phyloP scores from a whole-genome alignment of 2,329 filamentous ascomycete species.

The Colletotrichum eleusines region DNA sequence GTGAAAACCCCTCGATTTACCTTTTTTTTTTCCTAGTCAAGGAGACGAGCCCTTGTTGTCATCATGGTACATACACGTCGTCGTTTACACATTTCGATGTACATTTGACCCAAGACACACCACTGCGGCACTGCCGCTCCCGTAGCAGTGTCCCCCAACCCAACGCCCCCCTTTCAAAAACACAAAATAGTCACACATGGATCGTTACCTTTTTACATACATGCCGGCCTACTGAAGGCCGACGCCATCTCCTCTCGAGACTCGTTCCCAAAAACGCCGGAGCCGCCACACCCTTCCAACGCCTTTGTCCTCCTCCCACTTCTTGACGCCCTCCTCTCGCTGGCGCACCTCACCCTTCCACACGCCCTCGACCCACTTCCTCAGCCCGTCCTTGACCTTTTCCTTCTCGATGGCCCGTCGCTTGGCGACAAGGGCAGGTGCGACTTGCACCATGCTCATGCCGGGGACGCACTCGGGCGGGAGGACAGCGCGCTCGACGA shows the following conservation, averaged over 20 bases:
- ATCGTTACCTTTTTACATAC: not conserved
- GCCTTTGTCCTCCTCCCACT: slow-evolving; percentile 63
- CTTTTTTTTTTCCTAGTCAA: not conserved
- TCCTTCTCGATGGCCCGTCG: slow-evolving; percentile 75
- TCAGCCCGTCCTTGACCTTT: slow-evolving; percentile 73
- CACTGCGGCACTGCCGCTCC: not conserved
- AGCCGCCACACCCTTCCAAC: slow-evolving; percentile 71
- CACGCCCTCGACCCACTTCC: slow-evolving; percentile 73
- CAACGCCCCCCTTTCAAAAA: not conserved
- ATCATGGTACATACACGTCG: slow-evolving; percentile 16
- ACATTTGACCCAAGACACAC: slow-evolving; percentile 1
- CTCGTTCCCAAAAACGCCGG: slow-evolving; percentile 74
- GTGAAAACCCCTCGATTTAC: not conserved
- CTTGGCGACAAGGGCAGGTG: slow-evolving; percentile 72
- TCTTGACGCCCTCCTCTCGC: slow-evolving; percentile 60
- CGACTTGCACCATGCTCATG: slow-evolving; percentile 57
- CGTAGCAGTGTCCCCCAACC: slow-evolving; percentile 7
- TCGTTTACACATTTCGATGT: slow-evolving; percentile 8
- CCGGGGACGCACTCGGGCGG: slow-evolving; percentile 72
- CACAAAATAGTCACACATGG: no score
- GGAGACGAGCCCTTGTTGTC: not conserved
- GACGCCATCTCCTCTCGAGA: slow-evolving; percentile 58
- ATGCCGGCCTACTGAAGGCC: slow-evolving; percentile 25
- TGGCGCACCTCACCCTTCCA: slow-evolving; percentile 66
- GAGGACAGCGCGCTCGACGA: slow-evolving; percentile 74